These are phyloP conservation scores for Alternaria ventricosa DNA, from an alignment of 2,329 filamentous ascomycete species.

Conservation along the genomic window DNA sequence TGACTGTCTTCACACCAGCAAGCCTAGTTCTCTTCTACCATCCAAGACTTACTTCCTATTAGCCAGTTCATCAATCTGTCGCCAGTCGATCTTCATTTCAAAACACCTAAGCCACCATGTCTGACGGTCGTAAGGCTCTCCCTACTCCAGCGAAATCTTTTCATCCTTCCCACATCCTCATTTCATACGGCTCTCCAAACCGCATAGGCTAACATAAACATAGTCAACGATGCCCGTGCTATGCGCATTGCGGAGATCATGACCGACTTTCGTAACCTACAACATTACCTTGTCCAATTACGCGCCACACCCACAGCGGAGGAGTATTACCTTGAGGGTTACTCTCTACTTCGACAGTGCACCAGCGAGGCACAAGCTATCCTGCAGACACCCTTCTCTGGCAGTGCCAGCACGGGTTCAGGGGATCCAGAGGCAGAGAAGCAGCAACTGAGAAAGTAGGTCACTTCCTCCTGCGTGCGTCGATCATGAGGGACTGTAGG, in stretches of 20 bases:
- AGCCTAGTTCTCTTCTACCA: conserved; percentile 21
- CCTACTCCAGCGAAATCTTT: conserved; percentile 2
- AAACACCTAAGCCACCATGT: conserved; percentile 50
- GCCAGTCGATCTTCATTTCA: conserved; percentile 19
- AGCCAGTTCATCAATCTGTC: conserved; percentile 12
- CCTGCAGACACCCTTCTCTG: conserved; percentile 60
- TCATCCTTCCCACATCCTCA: not conserved
- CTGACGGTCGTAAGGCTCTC: conserved; percentile 61
- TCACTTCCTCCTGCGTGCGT: not conserved
- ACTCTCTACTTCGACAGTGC: conserved; percentile 63
- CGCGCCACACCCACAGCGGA: conserved; percentile 59
- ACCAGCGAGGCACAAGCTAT: conserved; percentile 62
- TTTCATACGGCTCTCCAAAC: not conserved
- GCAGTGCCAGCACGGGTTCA: conserved; percentile 49
- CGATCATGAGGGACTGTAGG: not conserved
- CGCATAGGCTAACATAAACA: conserved; percentile 14
- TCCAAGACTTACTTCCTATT: conserved; percentile 5
- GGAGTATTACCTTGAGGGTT: conserved; percentile 66
- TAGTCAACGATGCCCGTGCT: conserved; percentile 69
- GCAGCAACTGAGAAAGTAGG: conserved; percentile 63
- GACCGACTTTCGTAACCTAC: conserved; percentile 67
- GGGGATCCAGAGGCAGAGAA: conserved; percentile 62
- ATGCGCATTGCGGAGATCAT: conserved; percentile 69
- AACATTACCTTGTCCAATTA: conserved; percentile 64
- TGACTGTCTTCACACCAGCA: conserved; percentile 24